Evolutionary conservation across 345 rosid species (phyloP).

Genomic region (Erucastrum elatum): DNA sequence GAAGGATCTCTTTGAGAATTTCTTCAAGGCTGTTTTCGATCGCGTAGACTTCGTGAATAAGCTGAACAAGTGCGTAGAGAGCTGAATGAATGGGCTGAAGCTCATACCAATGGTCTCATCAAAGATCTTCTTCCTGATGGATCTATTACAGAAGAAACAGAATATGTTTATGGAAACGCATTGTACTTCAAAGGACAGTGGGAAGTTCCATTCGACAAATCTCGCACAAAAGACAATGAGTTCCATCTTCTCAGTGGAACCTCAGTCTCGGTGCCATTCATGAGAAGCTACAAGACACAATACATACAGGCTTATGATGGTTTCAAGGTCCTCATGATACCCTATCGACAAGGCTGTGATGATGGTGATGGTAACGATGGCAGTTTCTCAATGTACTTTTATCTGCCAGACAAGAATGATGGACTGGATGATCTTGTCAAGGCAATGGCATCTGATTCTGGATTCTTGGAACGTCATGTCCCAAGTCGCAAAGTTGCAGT

Average conservation of each 20-base stretch:
- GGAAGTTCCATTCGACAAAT: background rate
- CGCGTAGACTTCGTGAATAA: background rate
- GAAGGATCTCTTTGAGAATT: background rate
- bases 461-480: background rate
- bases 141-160: background rate
- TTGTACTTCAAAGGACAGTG: background rate
- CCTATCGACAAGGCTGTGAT: background rate
- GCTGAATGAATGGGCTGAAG: background rate
- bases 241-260: background rate
- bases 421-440: background rate
- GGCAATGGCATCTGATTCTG: background rate
- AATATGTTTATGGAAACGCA: background rate
- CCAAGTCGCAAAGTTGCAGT: background rate
- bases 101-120: background rate
- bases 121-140: background rate
- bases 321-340: background rate
- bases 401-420: background rate
- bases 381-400: background rate
- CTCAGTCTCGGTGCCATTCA: background rate
- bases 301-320: background rate
- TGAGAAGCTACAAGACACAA: background rate
- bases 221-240: background rate
- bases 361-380: background rate
- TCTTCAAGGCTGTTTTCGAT: background rate
- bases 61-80: background rate